Evolutionary conservation across 805 yeast genomes (phyloP).

Genomic region (Metschnikowia lachancei): DNA sequence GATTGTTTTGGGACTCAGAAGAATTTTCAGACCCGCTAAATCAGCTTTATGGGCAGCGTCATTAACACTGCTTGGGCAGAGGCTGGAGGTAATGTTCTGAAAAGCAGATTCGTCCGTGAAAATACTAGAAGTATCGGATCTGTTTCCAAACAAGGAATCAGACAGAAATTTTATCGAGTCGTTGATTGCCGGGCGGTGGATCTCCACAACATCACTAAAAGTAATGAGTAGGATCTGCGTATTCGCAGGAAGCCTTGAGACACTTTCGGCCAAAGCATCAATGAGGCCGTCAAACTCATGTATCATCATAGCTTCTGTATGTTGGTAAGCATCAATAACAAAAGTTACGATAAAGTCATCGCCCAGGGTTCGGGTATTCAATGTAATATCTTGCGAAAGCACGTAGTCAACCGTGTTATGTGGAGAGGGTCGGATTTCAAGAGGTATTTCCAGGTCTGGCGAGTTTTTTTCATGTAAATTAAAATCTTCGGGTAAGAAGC

Average conservation of each 20-base stretch:
- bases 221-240: conserved; percentile 27
- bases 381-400: conserved; percentile 29
- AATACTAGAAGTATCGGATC: neutral
- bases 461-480: conserved; percentile 13
- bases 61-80: neutral
- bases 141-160: neutral
- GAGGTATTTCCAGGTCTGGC: conserved; percentile 28
- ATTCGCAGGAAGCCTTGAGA: conserved; percentile 17
- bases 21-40: conserved; percentile 5
- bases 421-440: conserved; percentile 24
- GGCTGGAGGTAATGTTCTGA: neutral
- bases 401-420: conserved; percentile 31
- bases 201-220: conserved; percentile 27
- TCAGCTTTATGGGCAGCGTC: neutral
- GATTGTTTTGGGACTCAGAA: conserved; percentile 11
- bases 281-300: conserved; percentile 17
- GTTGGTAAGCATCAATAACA: conserved; percentile 33
- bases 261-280: conserved; percentile 16
- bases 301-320: conserved; percentile 22
- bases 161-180: neutral
- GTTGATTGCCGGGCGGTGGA: conserved; percentile 18
- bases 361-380: conserved; percentile 11
- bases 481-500: conserved; percentile 23
- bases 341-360: conserved; percentile 18
- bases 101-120: neutral